These are phyloP conservation scores for Aspergillus diversus DNA, from an alignment of 495 filamentous ascomycete genomes.

Conservation along the genomic window DNA sequence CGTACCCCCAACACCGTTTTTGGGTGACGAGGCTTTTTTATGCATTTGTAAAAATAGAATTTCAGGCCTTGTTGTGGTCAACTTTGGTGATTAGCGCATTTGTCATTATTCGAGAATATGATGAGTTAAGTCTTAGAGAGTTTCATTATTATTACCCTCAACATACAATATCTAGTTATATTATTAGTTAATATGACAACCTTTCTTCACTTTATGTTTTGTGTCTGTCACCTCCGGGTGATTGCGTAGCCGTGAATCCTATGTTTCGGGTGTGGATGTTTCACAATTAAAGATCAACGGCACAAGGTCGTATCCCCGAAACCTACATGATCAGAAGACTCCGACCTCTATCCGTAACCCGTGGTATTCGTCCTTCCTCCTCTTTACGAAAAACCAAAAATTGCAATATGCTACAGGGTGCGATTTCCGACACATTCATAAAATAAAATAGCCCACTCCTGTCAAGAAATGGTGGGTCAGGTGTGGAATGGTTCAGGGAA, in stretches of 20 bases:
- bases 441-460: no score
- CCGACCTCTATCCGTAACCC: no score
- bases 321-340: no score
- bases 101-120: slow-evolving; percentile 48
- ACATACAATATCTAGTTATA: slow-evolving; percentile 8
- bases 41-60: slow-evolving; percentile 54
- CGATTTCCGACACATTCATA: no score
- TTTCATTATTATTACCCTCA: slow-evolving; percentile 1
- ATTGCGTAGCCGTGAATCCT: not conserved
- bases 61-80: slow-evolving; percentile 33
- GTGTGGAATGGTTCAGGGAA: no score
- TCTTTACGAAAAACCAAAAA: no score
- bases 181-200: not conserved
- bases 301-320: no score
- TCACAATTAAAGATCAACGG: no score
- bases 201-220: no score
- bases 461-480: no score
- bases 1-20: slow-evolving; percentile 23
- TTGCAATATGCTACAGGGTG: no score
- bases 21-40: slow-evolving; percentile 25
- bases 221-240: not conserved
- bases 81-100: slow-evolving; percentile 48
- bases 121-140: slow-evolving; percentile 37
- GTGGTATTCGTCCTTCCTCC: no score
- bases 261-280: not conserved